Conservation (phyloP, 2,329 filamentous ascomycete species). For the Talaromyces rugulosus region DNA sequence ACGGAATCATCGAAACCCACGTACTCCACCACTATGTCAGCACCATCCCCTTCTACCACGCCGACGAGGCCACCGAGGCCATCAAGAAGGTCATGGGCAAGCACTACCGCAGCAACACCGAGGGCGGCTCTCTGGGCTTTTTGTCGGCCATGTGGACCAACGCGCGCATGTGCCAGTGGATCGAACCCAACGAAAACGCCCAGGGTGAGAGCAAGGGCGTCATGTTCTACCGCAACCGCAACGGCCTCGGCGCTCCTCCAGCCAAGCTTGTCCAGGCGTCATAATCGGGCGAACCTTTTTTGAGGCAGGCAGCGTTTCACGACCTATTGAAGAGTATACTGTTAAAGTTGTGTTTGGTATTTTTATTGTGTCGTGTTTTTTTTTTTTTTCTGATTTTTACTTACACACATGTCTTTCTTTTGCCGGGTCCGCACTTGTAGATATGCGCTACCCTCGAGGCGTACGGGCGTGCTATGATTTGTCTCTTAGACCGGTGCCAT, state of each 20-base stretch:
- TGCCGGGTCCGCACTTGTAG: neutral
- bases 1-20: slow-evolving; percentile 97
- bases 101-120: slow-evolving; percentile 83
- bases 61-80: slow-evolving; percentile 88
- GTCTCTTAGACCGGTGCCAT: neutral
- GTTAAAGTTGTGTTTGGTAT: neutral
- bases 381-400: neutral
- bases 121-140: slow-evolving; percentile 77
- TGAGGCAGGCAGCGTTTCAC: neutral
- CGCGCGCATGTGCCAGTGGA: slow-evolving; percentile 90
- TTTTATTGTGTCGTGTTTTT: neutral
- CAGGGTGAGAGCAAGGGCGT: slow-evolving; percentile 77
- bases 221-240: slow-evolving; percentile 92
- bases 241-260: slow-evolving; percentile 69
- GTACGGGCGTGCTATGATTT: neutral
- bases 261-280: slow-evolving; percentile 31
- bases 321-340: neutral
- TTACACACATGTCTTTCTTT: neutral
- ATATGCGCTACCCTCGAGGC: neutral
- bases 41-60: slow-evolving; percentile 94
- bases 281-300: neutral
- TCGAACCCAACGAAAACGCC: slow-evolving; percentile 82
- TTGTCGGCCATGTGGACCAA: slow-evolving; percentile 75
- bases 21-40: slow-evolving; percentile 97
- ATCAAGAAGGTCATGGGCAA: slow-evolving; percentile 93